Evolutionary conservation across 192 early-diverging fungal genomes (phyloP).

Genomic region (Dimargaris verticillata): DNA sequence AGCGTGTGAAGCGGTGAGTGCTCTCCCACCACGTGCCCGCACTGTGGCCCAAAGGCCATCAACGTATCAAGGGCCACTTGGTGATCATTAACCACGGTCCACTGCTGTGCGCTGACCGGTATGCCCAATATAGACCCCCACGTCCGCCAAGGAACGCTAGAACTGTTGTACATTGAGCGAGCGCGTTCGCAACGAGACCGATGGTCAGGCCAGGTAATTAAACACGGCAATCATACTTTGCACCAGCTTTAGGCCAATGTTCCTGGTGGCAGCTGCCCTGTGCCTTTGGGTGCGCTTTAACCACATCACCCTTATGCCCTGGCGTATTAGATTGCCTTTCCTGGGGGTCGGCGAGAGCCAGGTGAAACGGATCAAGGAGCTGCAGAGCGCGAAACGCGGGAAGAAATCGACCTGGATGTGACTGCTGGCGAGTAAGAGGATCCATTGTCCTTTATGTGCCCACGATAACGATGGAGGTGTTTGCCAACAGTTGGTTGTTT

Average conservation of each 20-base stretch:
- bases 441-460: too few relatives aligned
- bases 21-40: too few relatives aligned
- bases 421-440: neutral
- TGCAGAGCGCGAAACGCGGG: slow-evolving; percentile 9
- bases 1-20: too few relatives aligned
- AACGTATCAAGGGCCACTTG: too few relatives aligned
- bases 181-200: slow-evolving; percentile 1
- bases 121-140: neutral
- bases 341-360: slow-evolving; percentile 2
- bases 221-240: too few relatives aligned
- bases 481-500: too few relatives aligned
- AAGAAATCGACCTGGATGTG: slow-evolving; percentile 6
- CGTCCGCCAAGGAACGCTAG: neutral
- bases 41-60: too few relatives aligned
- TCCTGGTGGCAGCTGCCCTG: too few relatives aligned
- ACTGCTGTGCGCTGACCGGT: neutral
- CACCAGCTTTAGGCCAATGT: too few relatives aligned
- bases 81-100: neutral
- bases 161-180: slow-evolving; percentile 6
- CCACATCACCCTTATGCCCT: neutral
- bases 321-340: slow-evolving; percentile 1
- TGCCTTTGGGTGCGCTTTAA: neutral
- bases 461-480: too few relatives aligned
- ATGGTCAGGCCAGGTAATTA: slow-evolving; percentile 8
- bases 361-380: slow-evolving; percentile 3